These are phyloP conservation scores for Saccharomycopsis fermentans DNA, from an alignment of 805 yeast genomes.

Conservation along the genomic window DNA sequence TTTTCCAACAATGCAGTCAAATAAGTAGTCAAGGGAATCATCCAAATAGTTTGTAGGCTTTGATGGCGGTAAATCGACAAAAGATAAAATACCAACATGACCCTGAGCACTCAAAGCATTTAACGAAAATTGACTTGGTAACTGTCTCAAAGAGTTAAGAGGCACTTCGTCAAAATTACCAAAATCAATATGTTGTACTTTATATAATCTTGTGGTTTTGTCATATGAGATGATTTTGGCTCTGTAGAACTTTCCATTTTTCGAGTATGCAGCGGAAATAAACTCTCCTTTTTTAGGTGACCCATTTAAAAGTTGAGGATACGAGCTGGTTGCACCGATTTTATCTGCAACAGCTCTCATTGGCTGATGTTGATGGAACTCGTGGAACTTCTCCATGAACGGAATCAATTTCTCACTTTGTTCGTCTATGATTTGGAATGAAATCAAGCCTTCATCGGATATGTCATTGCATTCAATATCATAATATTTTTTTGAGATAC, in stretches of 20 bases:
- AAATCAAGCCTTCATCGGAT: slow-evolving; percentile 31
- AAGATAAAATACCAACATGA: slow-evolving; percentile 42
- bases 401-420: slow-evolving; percentile 30
- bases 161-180: slow-evolving; percentile 44
- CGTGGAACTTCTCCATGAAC: slow-evolving; percentile 40
- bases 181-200: slow-evolving; percentile 51
- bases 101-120: slow-evolving; percentile 41
- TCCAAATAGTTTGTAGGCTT: slow-evolving; percentile 43
- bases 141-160: slow-evolving; percentile 35
- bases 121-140: slow-evolving; percentile 41
- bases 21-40: slow-evolving; percentile 45
- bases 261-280: slow-evolving; percentile 44
- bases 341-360: slow-evolving; percentile 25
- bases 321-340: slow-evolving; percentile 2
- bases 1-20: slow-evolving; percentile 41
- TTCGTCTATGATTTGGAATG: slow-evolving; percentile 35
- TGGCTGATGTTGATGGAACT: slow-evolving; percentile 32
- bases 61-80: slow-evolving; percentile 47
- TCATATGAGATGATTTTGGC: slow-evolving; percentile 43
- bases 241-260: slow-evolving; percentile 47
- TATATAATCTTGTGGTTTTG: slow-evolving; percentile 32
- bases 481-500: slow-evolving; percentile 31
- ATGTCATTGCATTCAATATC: slow-evolving; percentile 48
- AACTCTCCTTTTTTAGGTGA: slow-evolving; percentile 43
- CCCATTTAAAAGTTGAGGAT: slow-evolving; percentile 23